These are phyloP conservation scores for Pseudogymnoascus sp. DNA, from an alignment of 2,329 filamentous ascomycete genomes.

Conservation along the genomic window DNA sequence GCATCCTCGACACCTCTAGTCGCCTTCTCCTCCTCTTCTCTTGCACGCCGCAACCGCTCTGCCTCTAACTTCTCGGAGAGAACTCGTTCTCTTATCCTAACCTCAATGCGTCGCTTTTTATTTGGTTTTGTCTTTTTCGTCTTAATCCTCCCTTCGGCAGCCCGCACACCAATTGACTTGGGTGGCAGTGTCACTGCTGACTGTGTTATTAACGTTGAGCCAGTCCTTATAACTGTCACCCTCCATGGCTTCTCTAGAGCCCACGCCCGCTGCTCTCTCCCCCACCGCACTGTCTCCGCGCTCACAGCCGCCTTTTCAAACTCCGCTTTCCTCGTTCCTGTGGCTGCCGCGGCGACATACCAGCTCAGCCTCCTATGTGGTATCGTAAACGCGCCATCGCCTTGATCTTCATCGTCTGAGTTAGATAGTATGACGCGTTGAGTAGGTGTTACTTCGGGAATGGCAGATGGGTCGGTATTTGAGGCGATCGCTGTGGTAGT, in stretches of 20 bases:
- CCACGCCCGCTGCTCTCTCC: slow-evolving; percentile 41
- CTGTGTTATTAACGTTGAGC: slow-evolving; percentile 21
- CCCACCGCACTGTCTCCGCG: slow-evolving; percentile 41
- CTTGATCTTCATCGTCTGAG: slow-evolving; percentile 32
- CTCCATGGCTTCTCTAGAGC: slow-evolving; percentile 54
- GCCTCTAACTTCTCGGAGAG: slow-evolving; percentile 34
- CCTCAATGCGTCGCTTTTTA: slow-evolving; percentile 49
- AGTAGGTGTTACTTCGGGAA: slow-evolving; percentile 22
- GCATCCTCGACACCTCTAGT: slow-evolving; percentile 48
- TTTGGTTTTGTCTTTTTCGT: slow-evolving; percentile 40
- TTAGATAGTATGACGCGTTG: slow-evolving; percentile 43
- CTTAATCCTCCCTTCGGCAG: slow-evolving; percentile 18
- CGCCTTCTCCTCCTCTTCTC: slow-evolving; percentile 32
- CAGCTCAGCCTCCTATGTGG: slow-evolving; percentile 37
- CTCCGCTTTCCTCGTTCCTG: slow-evolving; percentile 31
- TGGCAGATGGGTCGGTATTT: background rate
- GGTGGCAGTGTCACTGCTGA: slow-evolving; percentile 14
- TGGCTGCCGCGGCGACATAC: slow-evolving; percentile 39
- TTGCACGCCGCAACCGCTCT: slow-evolving; percentile 23
- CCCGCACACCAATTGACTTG: slow-evolving; percentile 11
- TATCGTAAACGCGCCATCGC: slow-evolving; percentile 35
- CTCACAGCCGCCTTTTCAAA: slow-evolving; percentile 42
- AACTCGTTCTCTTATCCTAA: slow-evolving; percentile 37
- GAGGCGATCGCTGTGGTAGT: slow-evolving; percentile 19
- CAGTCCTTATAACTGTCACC: slow-evolving; percentile 38